These are phyloP conservation scores for Candida xyloterini DNA, from an alignment of 805 yeast species.

Conservation along the genomic window DNA sequence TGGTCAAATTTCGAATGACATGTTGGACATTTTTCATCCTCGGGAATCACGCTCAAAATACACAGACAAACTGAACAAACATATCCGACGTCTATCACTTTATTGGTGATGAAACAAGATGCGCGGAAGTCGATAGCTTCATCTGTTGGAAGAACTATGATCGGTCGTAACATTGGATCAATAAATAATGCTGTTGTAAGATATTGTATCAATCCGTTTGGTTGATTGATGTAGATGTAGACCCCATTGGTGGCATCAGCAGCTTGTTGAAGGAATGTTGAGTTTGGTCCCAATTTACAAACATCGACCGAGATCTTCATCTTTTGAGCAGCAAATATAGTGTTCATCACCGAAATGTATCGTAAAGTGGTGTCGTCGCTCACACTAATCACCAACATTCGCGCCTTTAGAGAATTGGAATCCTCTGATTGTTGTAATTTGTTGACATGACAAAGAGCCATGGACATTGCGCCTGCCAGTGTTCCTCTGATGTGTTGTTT, in stretches of 20 bases:
- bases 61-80: constrained; percentile 95
- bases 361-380: constrained; percentile 74
- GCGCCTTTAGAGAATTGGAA: constrained; percentile 53
- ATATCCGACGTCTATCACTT: constrained; percentile 86
- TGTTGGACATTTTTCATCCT: constrained; percentile 71
- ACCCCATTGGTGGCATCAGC: constrained; percentile 93
- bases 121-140: constrained; percentile 90
- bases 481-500: constrained; percentile 42
- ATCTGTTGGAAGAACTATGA: constrained; percentile 76
- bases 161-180: constrained; percentile 78
- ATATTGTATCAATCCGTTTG: constrained; percentile 79
- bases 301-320: constrained; percentile 87
- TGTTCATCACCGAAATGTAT: constrained; percentile 91
- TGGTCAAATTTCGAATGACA: constrained; percentile 79
- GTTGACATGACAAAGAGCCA: constrained; percentile 79
- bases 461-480: constrained; percentile 75
- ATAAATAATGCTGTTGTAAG: constrained; percentile 78
- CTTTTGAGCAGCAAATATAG: constrained; percentile 94
- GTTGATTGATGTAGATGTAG: constrained; percentile 64
- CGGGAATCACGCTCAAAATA: constrained; percentile 68
- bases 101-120: constrained; percentile 88
- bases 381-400: constrained; percentile 60
- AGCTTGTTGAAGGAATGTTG: constrained; percentile 92
- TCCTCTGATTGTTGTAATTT: constrained; percentile 53
- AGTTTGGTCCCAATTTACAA: constrained; percentile 68